Conservation (phyloP, 202 grass and related monocot genomes). For the Setaria italica region DNA sequence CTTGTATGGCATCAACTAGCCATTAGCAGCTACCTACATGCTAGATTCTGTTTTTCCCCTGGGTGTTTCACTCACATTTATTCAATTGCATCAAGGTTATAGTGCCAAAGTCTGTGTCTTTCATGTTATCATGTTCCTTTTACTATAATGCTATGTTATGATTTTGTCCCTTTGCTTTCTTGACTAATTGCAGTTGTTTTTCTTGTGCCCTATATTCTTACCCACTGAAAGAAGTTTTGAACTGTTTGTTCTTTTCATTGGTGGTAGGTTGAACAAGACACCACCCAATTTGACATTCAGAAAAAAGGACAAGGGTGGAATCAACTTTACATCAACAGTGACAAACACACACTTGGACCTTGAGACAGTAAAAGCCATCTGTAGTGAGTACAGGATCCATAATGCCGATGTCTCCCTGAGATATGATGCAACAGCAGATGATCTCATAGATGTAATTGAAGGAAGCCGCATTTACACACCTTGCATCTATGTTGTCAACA, state of each 20-base stretch:
- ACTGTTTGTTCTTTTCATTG: slow-evolving; percentile 14
- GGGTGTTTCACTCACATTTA: slow-evolving; percentile 16
- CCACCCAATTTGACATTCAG: slow-evolving; percentile 91
- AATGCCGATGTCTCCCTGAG: slow-evolving; percentile 90
- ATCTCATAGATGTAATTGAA: slow-evolving; percentile 97
- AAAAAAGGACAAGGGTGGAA: slow-evolving; percentile 92
- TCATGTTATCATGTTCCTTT: not conserved
- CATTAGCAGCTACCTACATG: not conserved
- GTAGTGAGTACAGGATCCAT: slow-evolving; percentile 95
- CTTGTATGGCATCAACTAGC: not conserved
- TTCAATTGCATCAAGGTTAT: slow-evolving; percentile 3
- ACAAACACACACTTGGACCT: slow-evolving; percentile 87
- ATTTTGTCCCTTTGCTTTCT: not conserved
- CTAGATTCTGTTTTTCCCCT: not conserved
- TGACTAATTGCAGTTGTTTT: not conserved
- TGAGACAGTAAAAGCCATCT: slow-evolving; percentile 93
- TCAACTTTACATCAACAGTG: slow-evolving; percentile 95
- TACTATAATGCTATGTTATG: slow-evolving; percentile 18
- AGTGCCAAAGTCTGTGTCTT: not conserved
- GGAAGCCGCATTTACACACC: slow-evolving; percentile 96
- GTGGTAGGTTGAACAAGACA: slow-evolving; percentile 91
- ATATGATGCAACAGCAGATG: slow-evolving; percentile 93
- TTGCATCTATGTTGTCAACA: slow-evolving; percentile 96
- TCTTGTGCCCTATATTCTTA: not conserved
- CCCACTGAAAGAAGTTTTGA: slow-evolving; percentile 36